phyloP scores from a whole-genome alignment of 2,329 filamentous ascomycete species.

The Talaromyces sp. region DNA sequence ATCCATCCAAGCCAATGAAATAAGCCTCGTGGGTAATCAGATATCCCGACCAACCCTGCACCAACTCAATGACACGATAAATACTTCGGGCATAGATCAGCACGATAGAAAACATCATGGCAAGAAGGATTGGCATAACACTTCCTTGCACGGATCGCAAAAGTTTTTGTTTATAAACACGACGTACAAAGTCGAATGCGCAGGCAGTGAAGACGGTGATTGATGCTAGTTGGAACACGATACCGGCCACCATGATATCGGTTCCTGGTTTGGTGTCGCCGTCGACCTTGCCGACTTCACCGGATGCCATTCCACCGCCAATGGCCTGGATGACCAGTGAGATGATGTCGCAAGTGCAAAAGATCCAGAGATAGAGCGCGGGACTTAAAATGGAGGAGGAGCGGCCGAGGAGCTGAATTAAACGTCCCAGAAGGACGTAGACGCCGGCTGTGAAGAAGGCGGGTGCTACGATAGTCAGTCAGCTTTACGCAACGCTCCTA shows the following conservation, averaged over 20 bases:
- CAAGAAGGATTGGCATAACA: slow-evolving; percentile 30
- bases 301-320: slow-evolving; percentile 50
- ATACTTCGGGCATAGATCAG: slow-evolving; percentile 47
- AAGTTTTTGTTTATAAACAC: slow-evolving; percentile 26
- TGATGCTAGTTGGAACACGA: slow-evolving; percentile 55
- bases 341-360: slow-evolving; percentile 50
- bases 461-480: slow-evolving; percentile 28
- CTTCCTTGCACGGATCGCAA: slow-evolving; percentile 24
- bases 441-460: slow-evolving; percentile 50
- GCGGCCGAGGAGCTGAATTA: slow-evolving; percentile 43
- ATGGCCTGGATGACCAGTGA: slow-evolving; percentile 54
- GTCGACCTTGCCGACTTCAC: slow-evolving; percentile 38
- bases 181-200: slow-evolving; percentile 45
- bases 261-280: slow-evolving; percentile 48
- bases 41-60: slow-evolving; percentile 47
- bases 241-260: slow-evolving; percentile 50
- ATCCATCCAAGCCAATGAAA: slow-evolving; percentile 48
- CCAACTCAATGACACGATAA: slow-evolving; percentile 48
- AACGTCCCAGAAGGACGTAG: slow-evolving; percentile 46
- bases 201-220: slow-evolving; percentile 50
- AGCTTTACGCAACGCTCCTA: not conserved
- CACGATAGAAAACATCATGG: slow-evolving; percentile 40
- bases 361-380: slow-evolving; percentile 45
- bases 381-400: slow-evolving; percentile 42
- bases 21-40: slow-evolving; percentile 48